These are phyloP conservation scores for Platanus orientalis DNA, from an alignment of 164 flowering plant species.

Conservation along the genomic window DNA sequence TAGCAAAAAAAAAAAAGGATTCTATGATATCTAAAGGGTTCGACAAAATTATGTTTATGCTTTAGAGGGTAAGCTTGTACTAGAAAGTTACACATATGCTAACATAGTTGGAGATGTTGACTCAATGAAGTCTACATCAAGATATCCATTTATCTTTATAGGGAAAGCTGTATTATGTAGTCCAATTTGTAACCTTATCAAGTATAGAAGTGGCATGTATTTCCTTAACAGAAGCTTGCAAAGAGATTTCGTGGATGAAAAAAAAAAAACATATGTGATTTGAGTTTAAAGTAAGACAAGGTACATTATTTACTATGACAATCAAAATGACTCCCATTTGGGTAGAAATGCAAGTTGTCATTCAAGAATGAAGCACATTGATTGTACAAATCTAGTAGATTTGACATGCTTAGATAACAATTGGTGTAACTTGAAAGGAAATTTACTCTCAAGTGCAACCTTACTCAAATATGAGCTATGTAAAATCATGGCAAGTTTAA, in stretches of 20 bases:
- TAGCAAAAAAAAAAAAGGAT: not conserved
- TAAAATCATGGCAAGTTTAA: too few relatives aligned
- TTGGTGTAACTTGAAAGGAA: too few relatives aligned
- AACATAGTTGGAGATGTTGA: not conserved
- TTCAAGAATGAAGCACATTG: slow-evolving; percentile 3
- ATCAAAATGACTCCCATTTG: not conserved
- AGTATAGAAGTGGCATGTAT: not conserved
- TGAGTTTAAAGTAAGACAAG: too few relatives aligned
- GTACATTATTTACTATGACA: not conserved
- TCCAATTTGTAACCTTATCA: not conserved
- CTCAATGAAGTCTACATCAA: not conserved
- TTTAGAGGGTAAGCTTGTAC: not conserved
- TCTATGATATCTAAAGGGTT: not conserved
- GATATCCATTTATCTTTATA: too few relatives aligned
- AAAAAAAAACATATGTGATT: not conserved
- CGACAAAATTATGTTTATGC: not conserved
- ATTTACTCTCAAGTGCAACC: too few relatives aligned
- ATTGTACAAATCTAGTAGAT: too few relatives aligned
- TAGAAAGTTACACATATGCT: too few relatives aligned
- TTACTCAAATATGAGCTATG: too few relatives aligned
- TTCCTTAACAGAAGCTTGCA: not conserved
- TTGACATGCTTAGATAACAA: too few relatives aligned
- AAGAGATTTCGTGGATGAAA: too few relatives aligned
- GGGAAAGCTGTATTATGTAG: too few relatives aligned
- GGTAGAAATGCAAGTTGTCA: not conserved